Conservation (phyloP, 441 rosid species). For the Iberis amara region DNA sequence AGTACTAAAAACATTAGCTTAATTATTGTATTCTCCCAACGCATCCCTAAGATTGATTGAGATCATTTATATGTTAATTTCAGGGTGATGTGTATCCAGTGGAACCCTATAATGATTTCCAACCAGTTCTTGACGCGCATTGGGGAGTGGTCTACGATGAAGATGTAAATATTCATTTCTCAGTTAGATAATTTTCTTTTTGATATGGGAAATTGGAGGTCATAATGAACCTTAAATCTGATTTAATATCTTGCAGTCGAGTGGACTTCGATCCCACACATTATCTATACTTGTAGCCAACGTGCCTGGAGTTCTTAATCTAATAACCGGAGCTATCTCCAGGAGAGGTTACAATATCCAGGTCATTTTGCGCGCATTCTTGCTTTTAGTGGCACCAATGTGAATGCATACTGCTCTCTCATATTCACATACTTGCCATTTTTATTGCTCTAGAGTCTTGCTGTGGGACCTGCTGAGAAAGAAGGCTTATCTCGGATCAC, state of each 20-base stretch:
- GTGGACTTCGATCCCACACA: constrained; percentile 55
- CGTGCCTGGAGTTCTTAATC: constrained; percentile 60
- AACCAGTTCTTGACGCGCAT: constrained; percentile 64
- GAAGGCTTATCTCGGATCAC: constrained; percentile 62
- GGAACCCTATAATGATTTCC: constrained; percentile 42
- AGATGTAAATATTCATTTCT: constrained; percentile 44
- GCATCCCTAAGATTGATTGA: constrained; percentile 3
- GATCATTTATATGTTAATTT: constrained; percentile 10
- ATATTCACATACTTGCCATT: no score
- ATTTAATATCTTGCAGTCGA: constrained; percentile 24
- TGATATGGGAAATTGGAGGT: constrained; percentile 11
- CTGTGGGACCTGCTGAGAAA: constrained; percentile 58
- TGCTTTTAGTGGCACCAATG: constrained; percentile 8
- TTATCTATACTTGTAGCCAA: constrained; percentile 51
- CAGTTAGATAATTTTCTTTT: background rate
- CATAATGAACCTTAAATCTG: background rate
- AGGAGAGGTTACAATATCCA: constrained; percentile 69
- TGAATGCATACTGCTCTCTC: background rate
- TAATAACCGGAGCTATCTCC: constrained; percentile 56
- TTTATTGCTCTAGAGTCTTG: constrained; percentile 46
- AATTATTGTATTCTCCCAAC: background rate
- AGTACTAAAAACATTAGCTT: constrained; percentile 36
- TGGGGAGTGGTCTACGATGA: constrained; percentile 65
- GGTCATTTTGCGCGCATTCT: constrained; percentile 32
- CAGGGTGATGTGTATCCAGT: constrained; percentile 78